Evolutionary conservation across 2,329 filamentous ascomycete genomes (phyloP), one percentile per base, ranked within the genome.

Genomic region (Penicillium sp.): DNA sequence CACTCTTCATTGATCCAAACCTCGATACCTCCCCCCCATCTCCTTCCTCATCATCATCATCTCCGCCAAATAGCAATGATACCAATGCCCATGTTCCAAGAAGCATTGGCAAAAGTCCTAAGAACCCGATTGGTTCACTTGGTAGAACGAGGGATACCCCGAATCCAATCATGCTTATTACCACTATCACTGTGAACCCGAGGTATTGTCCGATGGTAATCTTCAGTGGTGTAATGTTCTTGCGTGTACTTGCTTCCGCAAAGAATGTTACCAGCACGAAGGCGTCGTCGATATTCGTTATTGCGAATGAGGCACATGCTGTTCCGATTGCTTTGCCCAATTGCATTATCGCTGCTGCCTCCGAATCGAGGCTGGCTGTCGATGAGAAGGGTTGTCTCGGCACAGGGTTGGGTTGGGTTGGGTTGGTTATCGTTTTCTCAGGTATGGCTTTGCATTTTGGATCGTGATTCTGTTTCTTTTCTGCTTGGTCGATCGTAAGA

Each of bases 251-350:
- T 8, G 46, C 34, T 13, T 48, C 46, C 3, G 46, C 46, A 7
- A 48, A 48, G 27, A 48, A 48, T 13, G 46, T 48, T 8, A 39
- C 46, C 12, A 48, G 29, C 34, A 41, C 36, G 36, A 48, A 48
- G 15, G 37, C 29, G 23, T 48, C 46, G 46, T 48, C 46, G 27
- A 48, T 48, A 33, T 48, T 48, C 10, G 46, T 48, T 26, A 48
- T 48, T 15, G 46, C 46, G 34, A 48, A 48, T 1, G 46, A 41
- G 12, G 33, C 37, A 27, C 45, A 41, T 41, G 45, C 45, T 32
- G 45, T 48, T 15, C 45, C 45, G 27, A 48, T 41, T 20, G 45
- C 36, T 48, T 48, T 48, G 17, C 45, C 45, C n/a, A 48, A 48
- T 21, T 48, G 46, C 46, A 48, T 41, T 27, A 10, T 27, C 10